Base-by-base conservation (phyloP, 331 rosid genomes). In the Malus hybrid region DNA sequence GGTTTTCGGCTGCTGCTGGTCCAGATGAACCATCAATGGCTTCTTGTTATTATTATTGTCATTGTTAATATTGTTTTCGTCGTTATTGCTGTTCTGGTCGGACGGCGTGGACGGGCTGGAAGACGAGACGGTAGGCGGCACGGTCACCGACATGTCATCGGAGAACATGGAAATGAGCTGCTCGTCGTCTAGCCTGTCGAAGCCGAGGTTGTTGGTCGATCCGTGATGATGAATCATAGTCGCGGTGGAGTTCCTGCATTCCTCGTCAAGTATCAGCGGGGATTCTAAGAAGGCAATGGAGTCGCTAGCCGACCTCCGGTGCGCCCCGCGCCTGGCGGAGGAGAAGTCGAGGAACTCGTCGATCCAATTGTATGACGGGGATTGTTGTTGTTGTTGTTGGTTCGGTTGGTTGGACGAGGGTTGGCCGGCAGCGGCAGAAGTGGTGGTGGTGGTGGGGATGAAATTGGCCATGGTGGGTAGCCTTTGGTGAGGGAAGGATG, bases 281-380 rank as follows among this genome's bases (percentile, higher is more conserved):
- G 85, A 62, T 42, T 93, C 96, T 6, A 87, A 76, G 64, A 94
- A 94, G 4, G 99, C 85, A 3, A 92, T 81, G 34, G 99, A 91
- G 78, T 94, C 96, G 79, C 99, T 94, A 5, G 86, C 87, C 5
- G 96, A 88, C 15, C 96, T 76, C 27, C 97, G 79, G 83, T 94
- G 99, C 7, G 86, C 76, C 2, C 92, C 93, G 2, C 95, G 86
- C 13, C 97, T 75, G 50, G 86, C 44, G 5, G 96, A 79, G 6
- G 99, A 83, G 87, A 91, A 93, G 79, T 91, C 97, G 20, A 91
- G 92, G 22, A 93, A 93, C 36, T 93, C 97, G 32, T 93, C 98
- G 0, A 90, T 76, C 96, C 96, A 90, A 8, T 36, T 66, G 16
- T 64, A 54, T 18, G 57, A 52, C 57, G 20, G 6, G 57, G 57